A percentile compares a stretch with the other conserved stretches of the same genome.
Evolutionary conservation across 1,139 yeast species (phyloP).

Genomic region (Suhomyces panamericanus): DNA sequence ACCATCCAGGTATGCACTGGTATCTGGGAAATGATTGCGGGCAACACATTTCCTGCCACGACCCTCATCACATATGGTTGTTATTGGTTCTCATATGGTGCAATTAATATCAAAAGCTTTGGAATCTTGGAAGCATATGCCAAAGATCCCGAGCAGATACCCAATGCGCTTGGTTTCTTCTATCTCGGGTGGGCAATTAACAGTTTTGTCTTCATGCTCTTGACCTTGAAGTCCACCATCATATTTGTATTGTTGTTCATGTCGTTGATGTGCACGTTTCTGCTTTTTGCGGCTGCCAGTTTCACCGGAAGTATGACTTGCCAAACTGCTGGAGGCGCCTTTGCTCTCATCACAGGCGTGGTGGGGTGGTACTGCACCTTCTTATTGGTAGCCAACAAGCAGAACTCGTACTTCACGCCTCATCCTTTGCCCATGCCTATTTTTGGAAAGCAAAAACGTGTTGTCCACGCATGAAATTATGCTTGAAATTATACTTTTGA

Average conservation of each 20-base stretch:
- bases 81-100: constrained; percentile 41
- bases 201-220: constrained; percentile 38
- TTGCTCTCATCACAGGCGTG: constrained; percentile 41
- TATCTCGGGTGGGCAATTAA: constrained; percentile 48
- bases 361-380: constrained; percentile 44
- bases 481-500: neutral
- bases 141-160: constrained; percentile 25
- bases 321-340: constrained; percentile 28
- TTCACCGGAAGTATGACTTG: neutral
- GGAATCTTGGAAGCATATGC: constrained; percentile 33
- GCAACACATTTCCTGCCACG: constrained; percentile 40
- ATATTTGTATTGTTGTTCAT: constrained; percentile 32
- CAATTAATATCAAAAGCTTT: constrained; percentile 30
- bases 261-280: neutral
- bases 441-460: neutral
- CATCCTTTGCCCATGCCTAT: neutral
- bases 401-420: constrained; percentile 29
- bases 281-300: neutral
- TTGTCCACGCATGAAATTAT: neutral
- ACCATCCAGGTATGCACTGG: constrained; percentile 50
- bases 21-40: constrained; percentile 47
- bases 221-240: constrained; percentile 46
- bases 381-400: constrained; percentile 34
- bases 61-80: constrained; percentile 37
- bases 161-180: constrained; percentile 43